Percentiles rank a stretch among this genome's conserved stretches.
phyloP scores from a whole-genome alignment of 192 early-diverging fungal genomes.

The Kickxella alabastrina region DNA sequence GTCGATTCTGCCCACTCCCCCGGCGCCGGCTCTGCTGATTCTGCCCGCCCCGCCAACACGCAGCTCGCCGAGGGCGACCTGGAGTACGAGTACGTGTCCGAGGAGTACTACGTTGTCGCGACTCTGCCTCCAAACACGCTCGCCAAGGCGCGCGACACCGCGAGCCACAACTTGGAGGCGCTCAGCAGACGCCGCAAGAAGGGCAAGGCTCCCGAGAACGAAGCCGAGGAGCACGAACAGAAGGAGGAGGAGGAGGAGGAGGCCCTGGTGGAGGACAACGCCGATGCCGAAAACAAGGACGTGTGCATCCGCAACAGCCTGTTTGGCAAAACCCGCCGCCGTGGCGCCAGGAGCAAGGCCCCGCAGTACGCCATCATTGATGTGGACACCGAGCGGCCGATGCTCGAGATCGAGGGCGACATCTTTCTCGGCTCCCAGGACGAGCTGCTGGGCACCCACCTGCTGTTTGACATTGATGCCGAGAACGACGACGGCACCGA shows the following conservation, averaged over 20 bases:
- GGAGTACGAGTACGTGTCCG: conserved; percentile 31
- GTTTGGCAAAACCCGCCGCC: background rate
- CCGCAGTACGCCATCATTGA: conserved; percentile 39
- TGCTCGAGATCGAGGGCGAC: conserved; percentile 38
- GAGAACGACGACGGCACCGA: conserved; percentile 5
- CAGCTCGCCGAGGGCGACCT: too few relatives aligned
- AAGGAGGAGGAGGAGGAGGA: background rate
- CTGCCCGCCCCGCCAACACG: too few relatives aligned
- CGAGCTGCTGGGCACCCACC: conserved; percentile 34
- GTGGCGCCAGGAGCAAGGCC: background rate
- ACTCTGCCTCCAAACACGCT: conserved; percentile 14
- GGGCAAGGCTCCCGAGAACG: background rate
- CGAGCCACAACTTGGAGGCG: background rate
- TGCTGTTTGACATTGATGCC: conserved; percentile 28
- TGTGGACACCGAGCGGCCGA: conserved; percentile 27
- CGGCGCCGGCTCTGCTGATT: too few relatives aligned
- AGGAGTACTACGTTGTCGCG: conserved; percentile 35
- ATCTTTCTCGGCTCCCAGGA: conserved; percentile 30
- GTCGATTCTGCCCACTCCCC: too few relatives aligned
- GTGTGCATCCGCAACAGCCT: background rate
- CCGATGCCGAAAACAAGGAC: background rate
- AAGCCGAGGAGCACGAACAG: background rate
- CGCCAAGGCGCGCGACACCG: background rate
- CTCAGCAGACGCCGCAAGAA: background rate
- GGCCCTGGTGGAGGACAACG: background rate